Conservation (phyloP, 2,329 filamentous ascomycete genomes). For the Fusarium beomiforme region DNA sequence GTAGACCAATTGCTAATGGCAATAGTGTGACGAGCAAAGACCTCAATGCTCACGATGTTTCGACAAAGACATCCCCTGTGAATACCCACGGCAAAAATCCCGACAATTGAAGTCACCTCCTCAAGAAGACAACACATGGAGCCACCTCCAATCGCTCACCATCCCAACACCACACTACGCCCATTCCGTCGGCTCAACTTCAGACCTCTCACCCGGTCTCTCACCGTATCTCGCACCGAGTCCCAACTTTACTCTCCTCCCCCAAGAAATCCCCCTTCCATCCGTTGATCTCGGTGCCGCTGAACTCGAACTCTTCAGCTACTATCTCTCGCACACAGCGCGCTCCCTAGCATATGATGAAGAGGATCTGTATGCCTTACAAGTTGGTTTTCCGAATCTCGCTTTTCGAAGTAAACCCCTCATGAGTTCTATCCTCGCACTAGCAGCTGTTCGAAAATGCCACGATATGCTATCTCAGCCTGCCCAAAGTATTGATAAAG, state of each 20-base stretch:
- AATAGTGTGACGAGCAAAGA: constrained; percentile 28
- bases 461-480: constrained; percentile 42
- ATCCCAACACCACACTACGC: neutral
- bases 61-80: constrained; percentile 14
- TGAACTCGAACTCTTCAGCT: constrained; percentile 52
- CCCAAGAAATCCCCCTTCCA: neutral
- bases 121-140: neutral
- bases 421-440: constrained; percentile 54
- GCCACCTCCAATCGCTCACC: neutral
- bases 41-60: constrained; percentile 31
- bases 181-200: neutral
- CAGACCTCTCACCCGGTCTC: neutral
- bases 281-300: constrained; percentile 24
- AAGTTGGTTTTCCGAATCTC: constrained; percentile 54
- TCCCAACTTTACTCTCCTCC: neutral
- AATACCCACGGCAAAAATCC: constrained; percentile 16
- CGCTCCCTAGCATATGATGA: constrained; percentile 48
- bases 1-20: neutral
- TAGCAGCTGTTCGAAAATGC: constrained; percentile 54
- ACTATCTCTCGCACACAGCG: constrained; percentile 56
- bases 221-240: constrained; percentile 3
- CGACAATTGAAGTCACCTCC: neutral
- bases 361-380: constrained; percentile 52
- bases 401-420: constrained; percentile 52
- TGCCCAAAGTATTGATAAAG: neutral